Conservation (phyloP, 148 eudicot genomes). For the Cornus florida region DNA sequence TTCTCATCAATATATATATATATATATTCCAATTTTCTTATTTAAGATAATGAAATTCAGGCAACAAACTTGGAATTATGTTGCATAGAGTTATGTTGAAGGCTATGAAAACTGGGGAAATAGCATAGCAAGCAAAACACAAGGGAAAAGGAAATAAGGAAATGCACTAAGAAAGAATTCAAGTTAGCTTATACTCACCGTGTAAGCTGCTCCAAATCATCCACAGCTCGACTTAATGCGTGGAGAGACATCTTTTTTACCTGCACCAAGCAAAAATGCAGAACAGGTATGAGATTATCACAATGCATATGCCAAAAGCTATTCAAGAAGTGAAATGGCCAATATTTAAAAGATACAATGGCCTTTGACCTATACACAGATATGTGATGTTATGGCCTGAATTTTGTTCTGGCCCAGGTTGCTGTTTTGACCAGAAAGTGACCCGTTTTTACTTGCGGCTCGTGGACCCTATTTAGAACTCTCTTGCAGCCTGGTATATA, state of each 20-base stretch:
- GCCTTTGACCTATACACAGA: too few relatives aligned
- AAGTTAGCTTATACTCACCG: conserved; percentile 14
- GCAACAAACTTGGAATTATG: too few relatives aligned
- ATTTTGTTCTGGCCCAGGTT: too few relatives aligned
- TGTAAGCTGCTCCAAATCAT: conserved; percentile 13
- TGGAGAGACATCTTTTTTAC: conserved; percentile 37
- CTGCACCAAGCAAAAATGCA: conserved; percentile 6
- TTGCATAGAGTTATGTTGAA: too few relatives aligned
- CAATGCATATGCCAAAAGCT: neutral
- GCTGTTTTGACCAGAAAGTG: too few relatives aligned
- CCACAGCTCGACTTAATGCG: conserved; percentile 22
- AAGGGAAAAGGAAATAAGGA: neutral
- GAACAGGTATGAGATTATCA: neutral
- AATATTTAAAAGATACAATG: conserved; percentile 2
- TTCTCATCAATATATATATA: too few relatives aligned
- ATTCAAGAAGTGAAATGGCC: neutral
- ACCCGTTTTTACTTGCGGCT: too few relatives aligned
- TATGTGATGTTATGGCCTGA: too few relatives aligned
- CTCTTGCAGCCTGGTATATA: too few relatives aligned
- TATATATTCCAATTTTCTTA: too few relatives aligned
- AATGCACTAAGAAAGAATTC: neutral
- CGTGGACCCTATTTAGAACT: too few relatives aligned
- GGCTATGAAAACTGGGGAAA: neutral
- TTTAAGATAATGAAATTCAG: too few relatives aligned
- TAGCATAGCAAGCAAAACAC: neutral